Base-by-base conservation (phyloP, 1,284 basidiomycete genomes). In the Pseudozyma hubeiensis region DNA sequence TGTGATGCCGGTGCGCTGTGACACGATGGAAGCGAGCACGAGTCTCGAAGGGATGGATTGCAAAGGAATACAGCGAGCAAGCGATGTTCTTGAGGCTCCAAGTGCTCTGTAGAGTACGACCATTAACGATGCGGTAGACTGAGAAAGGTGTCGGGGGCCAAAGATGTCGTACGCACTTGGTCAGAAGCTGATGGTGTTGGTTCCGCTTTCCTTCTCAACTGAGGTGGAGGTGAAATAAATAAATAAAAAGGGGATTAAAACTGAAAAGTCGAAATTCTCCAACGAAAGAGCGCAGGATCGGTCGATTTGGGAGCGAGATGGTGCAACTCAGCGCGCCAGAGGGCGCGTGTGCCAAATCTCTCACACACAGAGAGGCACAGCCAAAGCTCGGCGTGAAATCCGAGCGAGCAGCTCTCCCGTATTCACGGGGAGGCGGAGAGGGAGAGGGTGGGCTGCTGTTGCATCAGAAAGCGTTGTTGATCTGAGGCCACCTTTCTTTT, bases 181-280 rank as follows among this genome's bases (percentile, higher is more conserved):
- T 6, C 5, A 39, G 19, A 39, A 48, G 47, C 14, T 35, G 50
- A 52, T 52, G 50, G 50, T 43, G 50, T 53, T 53, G 52, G 41
- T 44, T 50, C 5, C 29, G n/a, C 17, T 39, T 45, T 35, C 33
- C 19, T 39, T 41, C 45, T 39, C 19, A 41, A 17, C 4, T 14
- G 10, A 37, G 14, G 44, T 48, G 16, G 39, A 63, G 54, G 61
- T 63, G 61, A 53, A 63, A 53, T 53, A 40, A n/a, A 40, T 45
- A 13, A 33, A 40, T 39, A 53, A 14, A 40, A 41, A 46, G 35
- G 17, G 7, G 11, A 16, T 35, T 40, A 41, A 41, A 16, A 41
- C 11, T 16, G 7, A 41, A 41, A 41, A 17, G 13, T n/a, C 29
- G 19, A 35, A 49, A 33, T 31, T 3, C 31, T 35, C 47, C 33